A percentile compares a stretch with the other conserved stretches of the same genome.
Conservation (phyloP, 179 eudicot genomes). For the Gypsophila paniculata region DNA sequence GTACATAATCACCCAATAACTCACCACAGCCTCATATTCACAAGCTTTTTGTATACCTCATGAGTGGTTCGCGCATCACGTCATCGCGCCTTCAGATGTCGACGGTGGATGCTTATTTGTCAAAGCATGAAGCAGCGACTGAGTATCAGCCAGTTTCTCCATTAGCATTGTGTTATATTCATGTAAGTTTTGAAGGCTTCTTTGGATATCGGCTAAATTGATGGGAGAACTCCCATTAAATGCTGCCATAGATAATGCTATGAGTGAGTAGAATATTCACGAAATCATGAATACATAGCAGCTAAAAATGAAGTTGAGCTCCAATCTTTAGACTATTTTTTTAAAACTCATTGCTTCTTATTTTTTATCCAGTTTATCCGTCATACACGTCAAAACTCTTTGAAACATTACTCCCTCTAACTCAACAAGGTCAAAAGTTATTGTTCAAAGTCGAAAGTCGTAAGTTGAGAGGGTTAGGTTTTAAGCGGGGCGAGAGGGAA, state of each 20-base stretch:
- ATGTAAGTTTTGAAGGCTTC: conserved; percentile 52
- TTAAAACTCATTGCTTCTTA: too few species aligned
- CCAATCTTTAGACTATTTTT: not conserved
- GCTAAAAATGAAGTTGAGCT: not conserved
- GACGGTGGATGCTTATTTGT: conserved; percentile 32
- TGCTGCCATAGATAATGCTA: conserved; percentile 36
- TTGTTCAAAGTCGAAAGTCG: not conserved
- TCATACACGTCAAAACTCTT: not conserved
- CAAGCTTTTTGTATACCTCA: not conserved
- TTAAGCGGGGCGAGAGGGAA: not conserved
- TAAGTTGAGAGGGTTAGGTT: not conserved
- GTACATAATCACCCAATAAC: not conserved
- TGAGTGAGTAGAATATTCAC: not conserved
- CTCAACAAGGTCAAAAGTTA: too few species aligned
- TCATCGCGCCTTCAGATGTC: conserved; percentile 16
- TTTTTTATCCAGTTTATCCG: not conserved
- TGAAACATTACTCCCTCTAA: not conserved
- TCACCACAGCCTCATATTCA: not conserved
- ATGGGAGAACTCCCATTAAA: conserved; percentile 32
- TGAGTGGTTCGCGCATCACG: conserved; percentile 5
- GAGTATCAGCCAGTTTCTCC: conserved; percentile 50
- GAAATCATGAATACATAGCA: not conserved
- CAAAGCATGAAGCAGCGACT: conserved; percentile 48
- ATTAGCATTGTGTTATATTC: conserved; percentile 64
- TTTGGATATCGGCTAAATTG: conserved; percentile 46